Evolutionary conservation across 768 basidiomycete species (phyloP).

Genomic region (Psilocybe cubensis): DNA sequence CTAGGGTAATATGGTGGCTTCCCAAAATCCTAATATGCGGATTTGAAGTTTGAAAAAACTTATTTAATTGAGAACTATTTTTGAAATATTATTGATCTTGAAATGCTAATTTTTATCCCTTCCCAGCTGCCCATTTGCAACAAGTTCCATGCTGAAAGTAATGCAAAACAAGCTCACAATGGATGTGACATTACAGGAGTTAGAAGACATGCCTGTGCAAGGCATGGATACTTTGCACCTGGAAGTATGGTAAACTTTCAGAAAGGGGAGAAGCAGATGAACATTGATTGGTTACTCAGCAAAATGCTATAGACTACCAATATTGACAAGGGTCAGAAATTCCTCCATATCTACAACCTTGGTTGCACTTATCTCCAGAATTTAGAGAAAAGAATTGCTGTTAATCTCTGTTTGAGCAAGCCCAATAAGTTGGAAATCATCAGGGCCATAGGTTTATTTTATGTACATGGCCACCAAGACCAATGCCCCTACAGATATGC

Average conservation of each 20-base stretch:
- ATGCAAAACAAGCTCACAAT: neutral
- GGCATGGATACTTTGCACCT: constrained; percentile 24
- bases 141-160: neutral
- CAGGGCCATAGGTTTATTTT: constrained; percentile 28
- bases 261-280: constrained; percentile 27
- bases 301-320: constrained; percentile 14
- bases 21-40: too few species aligned
- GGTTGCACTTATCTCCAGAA: constrained; percentile 19
- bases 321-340: neutral
- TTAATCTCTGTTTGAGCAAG: neutral
- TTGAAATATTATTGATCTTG: too few species aligned
- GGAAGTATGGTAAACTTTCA: constrained; percentile 25
- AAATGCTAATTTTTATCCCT: too few species aligned
- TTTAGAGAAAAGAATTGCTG: neutral
- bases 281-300: constrained; percentile 26
- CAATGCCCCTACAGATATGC: constrained; percentile 27
- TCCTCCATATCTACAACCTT: constrained; percentile 22
- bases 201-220: constrained; percentile 16
- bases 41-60: too few species aligned
- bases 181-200: constrained; percentile 15
- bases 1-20: too few species aligned
- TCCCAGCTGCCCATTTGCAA: neutral
- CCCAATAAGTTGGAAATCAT: constrained; percentile 11
- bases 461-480: constrained; percentile 31
- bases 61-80: too few species aligned